A percentile compares a stretch with the other conserved stretches of the same genome.
Conservation (phyloP, 2,329 filamentous ascomycete species). For the Aureobasidium uvarum region DNA sequence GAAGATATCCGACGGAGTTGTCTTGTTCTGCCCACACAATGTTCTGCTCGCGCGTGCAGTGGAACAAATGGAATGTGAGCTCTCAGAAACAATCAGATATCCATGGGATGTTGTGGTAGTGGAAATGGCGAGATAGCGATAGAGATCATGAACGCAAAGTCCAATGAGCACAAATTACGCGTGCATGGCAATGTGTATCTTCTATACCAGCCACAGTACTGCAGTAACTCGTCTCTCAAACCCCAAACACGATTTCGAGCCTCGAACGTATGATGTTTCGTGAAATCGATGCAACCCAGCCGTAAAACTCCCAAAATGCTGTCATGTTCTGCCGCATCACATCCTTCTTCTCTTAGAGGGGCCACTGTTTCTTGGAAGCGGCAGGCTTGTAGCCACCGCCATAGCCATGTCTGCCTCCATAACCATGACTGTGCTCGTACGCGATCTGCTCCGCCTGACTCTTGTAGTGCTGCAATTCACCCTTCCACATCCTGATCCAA, state of each 20-base stretch:
- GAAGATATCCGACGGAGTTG: background rate
- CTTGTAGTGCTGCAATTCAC: constrained; percentile 42
- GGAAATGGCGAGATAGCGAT: background rate
- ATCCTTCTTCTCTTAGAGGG: background rate
- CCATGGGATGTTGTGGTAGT: background rate
- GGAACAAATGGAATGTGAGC: too few species aligned
- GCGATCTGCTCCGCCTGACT: constrained; percentile 32
- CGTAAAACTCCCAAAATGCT: constrained; percentile 16
- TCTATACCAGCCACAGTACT: background rate
- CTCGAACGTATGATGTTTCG: background rate
- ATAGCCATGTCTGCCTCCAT: constrained; percentile 11
- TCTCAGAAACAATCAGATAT: too few species aligned
- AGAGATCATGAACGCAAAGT: background rate
- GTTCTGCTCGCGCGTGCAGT: too few species aligned
- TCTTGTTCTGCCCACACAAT: background rate
- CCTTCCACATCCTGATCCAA: constrained; percentile 42
- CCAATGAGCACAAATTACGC: background rate
- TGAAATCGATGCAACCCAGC: background rate
- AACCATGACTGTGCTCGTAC: constrained; percentile 9
- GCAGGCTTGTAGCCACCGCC: constrained; percentile 15
- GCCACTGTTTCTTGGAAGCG: constrained; percentile 15
- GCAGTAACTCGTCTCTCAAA: background rate
- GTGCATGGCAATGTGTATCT: background rate
- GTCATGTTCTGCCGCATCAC: background rate
- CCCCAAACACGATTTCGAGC: background rate